Conservation (phyloP, 164 flowering plant species). For the Macadamia tetraphylla region DNA sequence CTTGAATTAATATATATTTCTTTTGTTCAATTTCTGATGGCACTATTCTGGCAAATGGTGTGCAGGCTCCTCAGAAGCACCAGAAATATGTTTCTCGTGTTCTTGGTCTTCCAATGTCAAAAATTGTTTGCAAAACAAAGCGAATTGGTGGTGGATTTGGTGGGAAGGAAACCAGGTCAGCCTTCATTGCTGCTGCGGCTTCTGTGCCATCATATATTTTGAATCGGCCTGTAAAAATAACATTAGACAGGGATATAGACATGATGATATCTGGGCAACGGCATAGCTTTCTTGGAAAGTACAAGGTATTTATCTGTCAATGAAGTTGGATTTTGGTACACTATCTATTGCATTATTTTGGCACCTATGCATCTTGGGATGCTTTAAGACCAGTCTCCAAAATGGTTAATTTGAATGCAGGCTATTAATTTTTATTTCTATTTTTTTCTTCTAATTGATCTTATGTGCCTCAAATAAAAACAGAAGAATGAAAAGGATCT, state of each 20-base stretch:
- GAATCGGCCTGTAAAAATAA: constrained; percentile 79
- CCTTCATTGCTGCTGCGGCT: constrained; percentile 76
- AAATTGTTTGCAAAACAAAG: constrained; percentile 93
- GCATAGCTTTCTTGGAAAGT: constrained; percentile 96
- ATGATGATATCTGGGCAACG: constrained; percentile 97
- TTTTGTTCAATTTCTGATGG: too few species aligned
- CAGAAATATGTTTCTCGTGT: constrained; percentile 84
- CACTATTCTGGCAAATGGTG: background rate
- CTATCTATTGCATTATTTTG: background rate
- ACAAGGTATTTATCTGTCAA: constrained; percentile 58
- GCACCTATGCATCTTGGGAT: background rate
- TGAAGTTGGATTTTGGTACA: constrained; percentile 5
- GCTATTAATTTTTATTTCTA: too few species aligned
- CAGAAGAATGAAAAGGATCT: too few species aligned
- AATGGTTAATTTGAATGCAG: too few species aligned
- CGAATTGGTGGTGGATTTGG: constrained; percentile 99
- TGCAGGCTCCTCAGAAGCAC: constrained; percentile 91
- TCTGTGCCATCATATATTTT: constrained; percentile 81
- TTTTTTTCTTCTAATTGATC: too few species aligned
- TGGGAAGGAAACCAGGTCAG: constrained; percentile 95
- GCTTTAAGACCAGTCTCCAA: too few species aligned
- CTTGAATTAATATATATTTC: too few species aligned
- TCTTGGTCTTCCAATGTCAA: constrained; percentile 95
- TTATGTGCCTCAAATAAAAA: too few species aligned
- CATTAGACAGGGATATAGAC: constrained; percentile 84